A percentile compares a stretch with the other conserved stretches of the same genome.
phyloP scores from a whole-genome alignment of 306 rosid species.

The Neltuma alba region DNA sequence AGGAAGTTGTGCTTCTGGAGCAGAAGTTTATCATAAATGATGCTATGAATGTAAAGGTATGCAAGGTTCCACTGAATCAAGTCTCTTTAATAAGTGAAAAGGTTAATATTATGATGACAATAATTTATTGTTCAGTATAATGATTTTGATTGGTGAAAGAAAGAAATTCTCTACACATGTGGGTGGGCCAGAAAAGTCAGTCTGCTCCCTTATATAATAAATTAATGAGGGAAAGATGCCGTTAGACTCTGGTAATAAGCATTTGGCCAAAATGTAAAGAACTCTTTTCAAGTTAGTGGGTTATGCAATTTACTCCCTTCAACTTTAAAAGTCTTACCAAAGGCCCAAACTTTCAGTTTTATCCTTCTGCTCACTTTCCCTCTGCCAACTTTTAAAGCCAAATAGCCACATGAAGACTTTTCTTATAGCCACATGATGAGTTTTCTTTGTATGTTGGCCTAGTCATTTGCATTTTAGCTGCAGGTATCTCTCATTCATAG shows the following conservation, averaged over 20 bases:
- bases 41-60: slow-evolving; percentile 73
- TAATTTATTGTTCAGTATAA: slow-evolving; percentile 26
- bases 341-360: neutral
- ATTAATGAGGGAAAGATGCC: slow-evolving; percentile 16
- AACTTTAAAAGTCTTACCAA: neutral
- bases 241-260: neutral
- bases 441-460: too few species aligned
- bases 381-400: neutral
- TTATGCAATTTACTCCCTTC: neutral
- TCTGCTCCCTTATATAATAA: slow-evolving; percentile 5
- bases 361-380: neutral
- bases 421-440: too few species aligned
- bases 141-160: slow-evolving; percentile 25
- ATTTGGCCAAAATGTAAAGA: neutral
- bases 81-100: slow-evolving; percentile 15
- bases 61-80: slow-evolving; percentile 27
- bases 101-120: slow-evolving; percentile 6
- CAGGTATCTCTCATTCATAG: neutral
- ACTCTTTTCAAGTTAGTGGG: neutral
- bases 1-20: slow-evolving; percentile 89
- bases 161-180: slow-evolving; percentile 10
- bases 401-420: too few species aligned
- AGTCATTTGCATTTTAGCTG: slow-evolving; percentile 1
- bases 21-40: slow-evolving; percentile 83
- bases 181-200: neutral